phyloP scores from a whole-genome alignment of 2,329 filamentous ascomycete genomes.

The Xylaria sp. region DNA sequence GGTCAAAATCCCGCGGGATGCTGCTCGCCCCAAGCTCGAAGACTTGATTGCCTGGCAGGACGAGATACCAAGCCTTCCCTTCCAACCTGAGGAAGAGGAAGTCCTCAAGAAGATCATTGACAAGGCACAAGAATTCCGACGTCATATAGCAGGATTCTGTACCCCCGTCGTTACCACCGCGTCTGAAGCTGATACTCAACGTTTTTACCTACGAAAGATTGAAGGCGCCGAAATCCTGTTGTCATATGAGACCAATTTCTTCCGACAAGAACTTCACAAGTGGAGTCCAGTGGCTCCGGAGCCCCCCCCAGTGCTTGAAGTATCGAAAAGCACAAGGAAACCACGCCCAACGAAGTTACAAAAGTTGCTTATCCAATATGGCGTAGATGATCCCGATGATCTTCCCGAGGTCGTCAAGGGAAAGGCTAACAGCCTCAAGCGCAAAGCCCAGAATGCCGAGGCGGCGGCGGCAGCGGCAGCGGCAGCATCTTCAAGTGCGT shows the following conservation, averaged over 20 bases:
- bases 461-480: slow-evolving; percentile 54
- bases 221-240: slow-evolving; percentile 95
- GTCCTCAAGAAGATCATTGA: slow-evolving; percentile 86
- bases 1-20: slow-evolving; percentile 95
- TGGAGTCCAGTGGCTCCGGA: slow-evolving; percentile 91
- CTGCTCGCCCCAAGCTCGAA: slow-evolving; percentile 92
- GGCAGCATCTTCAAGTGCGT: slow-evolving; percentile 38
- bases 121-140: slow-evolving; percentile 83
- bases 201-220: slow-evolving; percentile 96
- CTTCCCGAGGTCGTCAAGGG: slow-evolving; percentile 83
- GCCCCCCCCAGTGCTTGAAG: slow-evolving; percentile 84
- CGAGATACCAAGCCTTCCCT: slow-evolving; percentile 82
- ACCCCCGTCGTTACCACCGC: slow-evolving; percentile 83
- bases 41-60: slow-evolving; percentile 86
- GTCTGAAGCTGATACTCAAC: slow-evolving; percentile 87
- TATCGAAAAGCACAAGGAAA: slow-evolving; percentile 91
- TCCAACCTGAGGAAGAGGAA: slow-evolving; percentile 95
- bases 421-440: slow-evolving; percentile 78
- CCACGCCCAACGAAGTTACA: slow-evolving; percentile 96
- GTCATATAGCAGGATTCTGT: slow-evolving; percentile 82
- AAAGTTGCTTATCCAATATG: slow-evolving; percentile 89
- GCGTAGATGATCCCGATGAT: slow-evolving; percentile 89
- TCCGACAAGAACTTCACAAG: slow-evolving; percentile 93
- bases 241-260: slow-evolving; percentile 95
- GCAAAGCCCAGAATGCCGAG: slow-evolving; percentile 73